phyloP scores from a whole-genome alignment of 306 rosid genomes.

The Prosopis cineraria region DNA sequence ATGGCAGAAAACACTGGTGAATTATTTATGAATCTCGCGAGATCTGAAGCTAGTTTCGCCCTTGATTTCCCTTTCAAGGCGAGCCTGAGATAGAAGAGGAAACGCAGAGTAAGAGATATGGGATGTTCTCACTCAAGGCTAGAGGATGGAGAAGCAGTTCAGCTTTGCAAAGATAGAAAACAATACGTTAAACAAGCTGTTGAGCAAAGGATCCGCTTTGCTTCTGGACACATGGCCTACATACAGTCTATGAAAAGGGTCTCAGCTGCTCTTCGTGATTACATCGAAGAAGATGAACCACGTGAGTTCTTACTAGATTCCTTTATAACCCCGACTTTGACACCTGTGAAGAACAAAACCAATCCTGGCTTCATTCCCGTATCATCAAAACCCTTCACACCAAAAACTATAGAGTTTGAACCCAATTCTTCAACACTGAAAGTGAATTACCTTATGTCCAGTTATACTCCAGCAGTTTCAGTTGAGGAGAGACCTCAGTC shows the following conservation, averaged over 20 bases:
- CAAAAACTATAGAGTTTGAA: conserved; percentile 42
- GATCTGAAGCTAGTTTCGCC: conserved; percentile 44
- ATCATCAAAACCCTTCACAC: conserved; percentile 56
- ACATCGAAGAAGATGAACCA: conserved; percentile 72
- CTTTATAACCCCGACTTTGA: conserved; percentile 35
- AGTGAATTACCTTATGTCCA: conserved; percentile 70
- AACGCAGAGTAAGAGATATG: conserved; percentile 56
- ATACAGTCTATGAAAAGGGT: conserved; percentile 76
- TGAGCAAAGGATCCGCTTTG: conserved; percentile 74
- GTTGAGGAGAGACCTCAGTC: conserved; percentile 90
- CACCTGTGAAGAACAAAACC: conserved; percentile 14
- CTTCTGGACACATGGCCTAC: conserved; percentile 78
- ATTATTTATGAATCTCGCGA: conserved; percentile 67
- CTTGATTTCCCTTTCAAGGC: conserved; percentile 56
- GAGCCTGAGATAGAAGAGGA: conserved; percentile 42
- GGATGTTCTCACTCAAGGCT: conserved; percentile 93
- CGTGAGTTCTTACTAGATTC: conserved; percentile 61
- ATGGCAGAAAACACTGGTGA: conserved; percentile 31
- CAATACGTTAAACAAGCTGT: conserved; percentile 83
- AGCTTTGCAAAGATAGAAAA: conserved; percentile 92
- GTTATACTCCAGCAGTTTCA: conserved; percentile 69
- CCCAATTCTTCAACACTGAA: conserved; percentile 58
- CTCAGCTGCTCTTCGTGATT: conserved; percentile 88
- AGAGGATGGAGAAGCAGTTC: conserved; percentile 85
- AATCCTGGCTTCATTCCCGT: conserved; percentile 52